These are phyloP conservation scores for Leishmania turanica DNA, from an alignment of 208 protist genomes.

Conservation along the genomic window DNA sequence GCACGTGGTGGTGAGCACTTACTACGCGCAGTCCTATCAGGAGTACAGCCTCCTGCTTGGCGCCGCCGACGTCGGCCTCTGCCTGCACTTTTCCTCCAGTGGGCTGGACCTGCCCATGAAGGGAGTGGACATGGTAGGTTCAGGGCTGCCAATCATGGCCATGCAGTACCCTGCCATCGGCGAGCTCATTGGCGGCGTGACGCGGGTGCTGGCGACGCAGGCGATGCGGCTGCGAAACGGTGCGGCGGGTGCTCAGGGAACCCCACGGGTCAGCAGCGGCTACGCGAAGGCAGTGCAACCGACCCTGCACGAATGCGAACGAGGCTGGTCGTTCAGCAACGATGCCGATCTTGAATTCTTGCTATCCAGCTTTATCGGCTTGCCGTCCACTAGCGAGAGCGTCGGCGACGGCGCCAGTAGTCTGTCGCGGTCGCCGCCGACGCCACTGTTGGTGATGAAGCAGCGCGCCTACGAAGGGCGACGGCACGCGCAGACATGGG, in stretches of 20 bases:
- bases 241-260: not conserved
- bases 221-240: conserved; percentile 15
- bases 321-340: conserved; percentile 69
- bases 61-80: conserved; percentile 94
- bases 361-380: conserved; percentile 45
- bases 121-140: conserved; percentile 97
- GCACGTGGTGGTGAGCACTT: conserved; percentile 81
- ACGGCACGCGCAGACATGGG: conserved; percentile 47
- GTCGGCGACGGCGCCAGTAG: not conserved
- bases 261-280: conserved; percentile 20
- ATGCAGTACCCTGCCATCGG: conserved; percentile 81
- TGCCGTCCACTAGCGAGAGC: conserved; percentile 11
- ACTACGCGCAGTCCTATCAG: conserved; percentile 90
- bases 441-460: conserved; percentile 33
- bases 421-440: conserved; percentile 5
- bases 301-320: conserved; percentile 45
- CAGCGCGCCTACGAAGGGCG: conserved; percentile 29
- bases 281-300: conserved; percentile 1
- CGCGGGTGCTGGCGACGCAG: conserved; percentile 30
- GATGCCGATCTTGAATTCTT: conserved; percentile 58
- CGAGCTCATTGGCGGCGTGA: conserved; percentile 86
- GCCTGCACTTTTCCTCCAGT: conserved; percentile 94
- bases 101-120: conserved; percentile 99
- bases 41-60: conserved; percentile 95
- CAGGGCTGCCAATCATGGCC: conserved; percentile 92